A percentile compares a stretch with the other conserved stretches of the same genome.
These are phyloP conservation scores for Penicillium expansum DNA, from an alignment of 2,329 filamentous ascomycete species.

Conservation along the genomic window DNA sequence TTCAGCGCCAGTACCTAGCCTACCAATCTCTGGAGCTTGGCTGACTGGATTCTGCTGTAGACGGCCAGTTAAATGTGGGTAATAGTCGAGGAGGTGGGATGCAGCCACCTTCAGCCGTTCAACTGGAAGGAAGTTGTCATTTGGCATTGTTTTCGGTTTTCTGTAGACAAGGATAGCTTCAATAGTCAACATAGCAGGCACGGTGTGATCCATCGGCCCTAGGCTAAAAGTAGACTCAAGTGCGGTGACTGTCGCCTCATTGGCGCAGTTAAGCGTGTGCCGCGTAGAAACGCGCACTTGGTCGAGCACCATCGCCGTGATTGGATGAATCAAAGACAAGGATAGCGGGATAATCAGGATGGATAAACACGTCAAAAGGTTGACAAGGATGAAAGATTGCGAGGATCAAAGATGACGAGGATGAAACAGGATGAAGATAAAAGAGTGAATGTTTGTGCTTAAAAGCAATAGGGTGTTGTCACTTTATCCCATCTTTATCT, in stretches of 20 bases:
- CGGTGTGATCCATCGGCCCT: not conserved
- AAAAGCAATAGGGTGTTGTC: not conserved
- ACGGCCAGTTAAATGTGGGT: slow-evolving; percentile 7
- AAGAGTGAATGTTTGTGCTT: not conserved
- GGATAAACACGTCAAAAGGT: not conserved
- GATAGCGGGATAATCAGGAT: not conserved
- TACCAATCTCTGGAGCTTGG: not conserved
- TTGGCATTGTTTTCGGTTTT: not conserved
- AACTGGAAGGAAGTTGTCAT: not conserved
- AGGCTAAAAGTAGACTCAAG: not conserved
- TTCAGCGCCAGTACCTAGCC: not conserved
- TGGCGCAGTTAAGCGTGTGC: slow-evolving; percentile 5
- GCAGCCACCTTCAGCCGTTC: not conserved
- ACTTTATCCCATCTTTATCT: not conserved
- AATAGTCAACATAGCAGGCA: not conserved
- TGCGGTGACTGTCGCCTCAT: not conserved
- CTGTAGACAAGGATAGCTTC: not conserved
- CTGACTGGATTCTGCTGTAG: not conserved
- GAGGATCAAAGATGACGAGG: too few relatives aligned
- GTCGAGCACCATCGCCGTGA: not conserved
- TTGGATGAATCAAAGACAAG: not conserved
- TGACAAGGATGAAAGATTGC: too few relatives aligned
- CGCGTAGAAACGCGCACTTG: slow-evolving; percentile 1
- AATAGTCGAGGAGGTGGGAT: slow-evolving; percentile 2
- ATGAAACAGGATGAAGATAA: not conserved